These are phyloP conservation scores for Rhodotorula graminis DNA, from an alignment of 768 basidiomycete genomes.

Conservation along the genomic window DNA sequence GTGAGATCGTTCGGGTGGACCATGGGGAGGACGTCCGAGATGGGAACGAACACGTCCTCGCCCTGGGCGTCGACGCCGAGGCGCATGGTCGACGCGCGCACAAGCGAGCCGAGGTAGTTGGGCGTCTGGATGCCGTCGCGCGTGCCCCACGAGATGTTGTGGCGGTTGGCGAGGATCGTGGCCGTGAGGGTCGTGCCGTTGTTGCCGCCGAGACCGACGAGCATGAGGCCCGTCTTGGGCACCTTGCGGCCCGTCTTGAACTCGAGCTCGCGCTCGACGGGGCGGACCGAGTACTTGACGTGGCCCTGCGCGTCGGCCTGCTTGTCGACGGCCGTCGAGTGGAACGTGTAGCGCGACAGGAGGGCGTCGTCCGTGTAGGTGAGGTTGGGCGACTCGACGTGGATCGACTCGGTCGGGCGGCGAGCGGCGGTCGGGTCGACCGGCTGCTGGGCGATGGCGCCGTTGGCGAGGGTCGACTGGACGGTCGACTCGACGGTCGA, in stretches of 20 bases:
- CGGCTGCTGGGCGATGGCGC: constrained; percentile 3
- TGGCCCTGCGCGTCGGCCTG: constrained; percentile 46
- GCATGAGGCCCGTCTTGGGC: constrained; percentile 89
- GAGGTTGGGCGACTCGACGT: constrained; percentile 75
- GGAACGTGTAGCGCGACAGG: constrained; percentile 74
- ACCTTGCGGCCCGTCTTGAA: constrained; percentile 85
- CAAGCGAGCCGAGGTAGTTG: constrained; percentile 95
- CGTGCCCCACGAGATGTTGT: constrained; percentile 91
- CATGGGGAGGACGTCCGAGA: constrained; percentile 91
- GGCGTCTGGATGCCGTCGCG: constrained; percentile 86
- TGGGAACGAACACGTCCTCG: constrained; percentile 86
- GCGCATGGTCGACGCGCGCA: constrained; percentile 90
- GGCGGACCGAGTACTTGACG: constrained; percentile 66
- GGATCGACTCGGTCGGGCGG: constrained; percentile 63
- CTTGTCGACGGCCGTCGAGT: constrained; percentile 54
- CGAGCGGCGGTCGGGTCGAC: constrained; percentile 82
- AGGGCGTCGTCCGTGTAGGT: constrained; percentile 75
- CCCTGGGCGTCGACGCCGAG: constrained; percentile 76
- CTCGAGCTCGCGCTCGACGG: constrained; percentile 74
- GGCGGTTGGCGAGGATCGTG: constrained; percentile 90
- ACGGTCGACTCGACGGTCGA: not conserved
- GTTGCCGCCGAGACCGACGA: constrained; percentile 96
- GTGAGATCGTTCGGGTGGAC: constrained; percentile 97
- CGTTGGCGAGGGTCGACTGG: not conserved
- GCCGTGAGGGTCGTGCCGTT: constrained; percentile 92